Evolutionary conservation across 2,329 filamentous ascomycete genomes (phyloP), one percentile per base, ranked within the genome.

Genomic region (Magnaporthiopsis incrustans): DNA sequence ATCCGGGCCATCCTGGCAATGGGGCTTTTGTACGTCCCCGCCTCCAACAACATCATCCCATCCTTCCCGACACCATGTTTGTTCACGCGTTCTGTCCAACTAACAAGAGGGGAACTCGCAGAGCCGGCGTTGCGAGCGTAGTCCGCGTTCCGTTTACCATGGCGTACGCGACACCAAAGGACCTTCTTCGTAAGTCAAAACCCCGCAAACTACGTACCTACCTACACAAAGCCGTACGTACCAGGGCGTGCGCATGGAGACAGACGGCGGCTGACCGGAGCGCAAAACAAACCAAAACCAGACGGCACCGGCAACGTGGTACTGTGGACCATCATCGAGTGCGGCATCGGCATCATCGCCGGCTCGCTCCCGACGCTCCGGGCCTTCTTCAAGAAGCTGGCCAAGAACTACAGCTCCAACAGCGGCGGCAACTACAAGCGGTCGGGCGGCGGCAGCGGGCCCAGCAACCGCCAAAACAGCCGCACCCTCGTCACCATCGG

Each of bases 321-420:
- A 14, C 77, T 81, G 64, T 81, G 79, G 79, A 76, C 75, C 4
- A 74, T 77, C 1, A 67, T 72, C 63, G 77, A 76, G 65, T 71
- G 69, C 65, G 77, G 77, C 64, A 68, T 74, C 1, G 76, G 75
- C 27, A 74, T 78, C 59, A 69, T 77, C 6, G 76, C 75, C 5
- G 76, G 72, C 0, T 76, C 71, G 59, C 30, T 65, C 10, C 64
- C 64, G 12, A 58, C 33, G 61, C 59, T 65, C 15, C 63, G 63
- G 11, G 44, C 38, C n/a, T 57, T 64, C 14, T 62, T 64, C 60
- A 63, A 59, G 58, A 59, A 58, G n/a, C 64, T 65, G n/a, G 57
- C 62, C 32, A 33, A 50, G 30, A 50, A 63, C 61, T 12, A 44
- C 22, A 18, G 15, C 18, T 53, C 64, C 38, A 27, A 27, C 59